Conservation (phyloP, 257 asterid genomes). For the Gentiana straminea region DNA sequence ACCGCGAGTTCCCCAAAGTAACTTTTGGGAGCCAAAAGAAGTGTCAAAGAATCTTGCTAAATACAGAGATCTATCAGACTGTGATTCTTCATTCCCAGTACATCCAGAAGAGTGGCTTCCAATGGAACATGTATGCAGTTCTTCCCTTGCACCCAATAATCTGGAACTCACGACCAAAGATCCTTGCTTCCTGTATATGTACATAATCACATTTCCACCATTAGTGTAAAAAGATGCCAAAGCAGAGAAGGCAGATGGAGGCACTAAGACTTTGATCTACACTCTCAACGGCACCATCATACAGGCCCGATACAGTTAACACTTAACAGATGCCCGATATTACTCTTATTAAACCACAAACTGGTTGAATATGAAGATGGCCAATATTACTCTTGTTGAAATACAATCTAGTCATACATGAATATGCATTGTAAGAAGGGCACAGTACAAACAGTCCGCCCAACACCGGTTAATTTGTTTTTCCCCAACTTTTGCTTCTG, state of each 20-base stretch:
- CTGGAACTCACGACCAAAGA: conserved; percentile 21
- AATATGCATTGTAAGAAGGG: too few species aligned
- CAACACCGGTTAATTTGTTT: too few species aligned
- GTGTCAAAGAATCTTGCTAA: conserved; percentile 25
- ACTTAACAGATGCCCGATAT: background rate
- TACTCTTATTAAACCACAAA: background rate
- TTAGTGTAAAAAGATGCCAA: background rate
- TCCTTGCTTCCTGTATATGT: conserved; percentile 39
- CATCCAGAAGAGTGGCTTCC: conserved; percentile 20
- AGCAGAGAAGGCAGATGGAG: conserved; percentile 4
- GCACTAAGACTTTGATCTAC: background rate
- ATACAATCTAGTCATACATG: too few species aligned
- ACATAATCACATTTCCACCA: background rate
- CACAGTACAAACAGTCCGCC: too few species aligned
- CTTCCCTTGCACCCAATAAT: conserved; percentile 20
- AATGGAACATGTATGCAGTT: conserved; percentile 18
- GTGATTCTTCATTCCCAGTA: conserved; percentile 16
- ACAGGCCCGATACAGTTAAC: too few species aligned
- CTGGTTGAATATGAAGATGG: background rate
- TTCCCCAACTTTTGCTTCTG: too few species aligned
- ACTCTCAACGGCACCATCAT: background rate
- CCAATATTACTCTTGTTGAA: background rate
- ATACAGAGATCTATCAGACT: conserved; percentile 14
- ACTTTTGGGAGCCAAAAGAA: conserved; percentile 16
- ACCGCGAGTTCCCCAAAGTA: conserved; percentile 16